A percentile compares a stretch with the other conserved stretches of the same genome.
phyloP scores from a whole-genome alignment of 202 grass and related monocot genomes.

The Cymbopogon flexuosus region DNA sequence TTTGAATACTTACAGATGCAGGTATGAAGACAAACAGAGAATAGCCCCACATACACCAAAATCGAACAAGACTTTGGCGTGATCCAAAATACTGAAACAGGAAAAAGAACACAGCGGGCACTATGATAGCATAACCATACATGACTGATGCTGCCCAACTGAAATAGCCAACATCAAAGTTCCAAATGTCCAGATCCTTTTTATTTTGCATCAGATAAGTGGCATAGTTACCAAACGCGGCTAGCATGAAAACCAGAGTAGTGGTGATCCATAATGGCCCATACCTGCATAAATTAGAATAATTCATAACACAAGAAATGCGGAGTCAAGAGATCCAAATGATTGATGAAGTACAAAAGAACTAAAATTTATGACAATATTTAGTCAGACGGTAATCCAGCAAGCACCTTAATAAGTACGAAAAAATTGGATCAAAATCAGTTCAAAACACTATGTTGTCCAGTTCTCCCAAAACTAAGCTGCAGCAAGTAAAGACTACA shows the following conservation, averaged over 20 bases:
- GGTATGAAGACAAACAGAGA: conserved; percentile 92
- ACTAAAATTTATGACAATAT: background rate
- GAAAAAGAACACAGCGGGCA: conserved; percentile 81
- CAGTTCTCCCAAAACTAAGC: background rate
- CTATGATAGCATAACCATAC: conserved; percentile 75
- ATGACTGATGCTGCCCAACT: conserved; percentile 86
- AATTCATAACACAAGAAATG: background rate
- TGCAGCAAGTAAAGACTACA: background rate
- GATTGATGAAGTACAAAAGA: conserved; percentile 5
- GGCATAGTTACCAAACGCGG: conserved; percentile 74
- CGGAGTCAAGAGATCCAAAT: background rate
- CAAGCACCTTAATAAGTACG: background rate
- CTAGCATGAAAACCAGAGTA: conserved; percentile 84
- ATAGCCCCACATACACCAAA: conserved; percentile 99
- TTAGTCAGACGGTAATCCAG: background rate
- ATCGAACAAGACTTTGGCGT: conserved; percentile 58
- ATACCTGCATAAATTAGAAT: conserved; percentile 50
- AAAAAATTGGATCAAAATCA: background rate
- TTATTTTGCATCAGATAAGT: conserved; percentile 78
- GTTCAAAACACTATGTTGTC: background rate
- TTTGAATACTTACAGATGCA: conserved; percentile 63
- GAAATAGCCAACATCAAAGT: conserved; percentile 87
- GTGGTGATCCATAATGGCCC: conserved; percentile 89
- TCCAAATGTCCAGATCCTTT: conserved; percentile 62
- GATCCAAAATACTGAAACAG: conserved; percentile 89